Base-by-base conservation (phyloP, 148 eudicot genomes). In the Amaranthus cruentus region DNA sequence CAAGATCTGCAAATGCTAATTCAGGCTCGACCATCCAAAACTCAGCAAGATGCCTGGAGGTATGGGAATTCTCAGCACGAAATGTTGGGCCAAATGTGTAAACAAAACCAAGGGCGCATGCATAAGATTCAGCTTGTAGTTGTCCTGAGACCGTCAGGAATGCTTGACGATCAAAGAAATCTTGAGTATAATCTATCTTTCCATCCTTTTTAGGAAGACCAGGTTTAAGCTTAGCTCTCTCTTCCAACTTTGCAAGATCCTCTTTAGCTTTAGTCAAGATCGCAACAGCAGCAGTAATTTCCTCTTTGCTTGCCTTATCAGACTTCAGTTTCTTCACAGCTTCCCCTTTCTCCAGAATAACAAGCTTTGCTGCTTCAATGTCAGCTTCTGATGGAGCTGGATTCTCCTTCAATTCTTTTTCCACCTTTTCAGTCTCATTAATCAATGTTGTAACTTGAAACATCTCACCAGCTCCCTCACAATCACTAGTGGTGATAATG, bases 11-110 rank as follows among this genome's bases (percentile, higher is more conserved):
- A 84, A 91, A 94, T 43, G 98, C 97, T 18, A 94, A 83, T 86
- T 94, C 98, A 63, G 97, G 97, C 86, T 94, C 98, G 65, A 94
- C 89, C 98, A 94, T 94, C 98, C 98, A 94, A 75, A 94, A 90
- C 59, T 94, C 98, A 55, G 98, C 98, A 64, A 94, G 84, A 90
- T 94, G 98, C 76, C 98, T 88, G 18, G 98, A 82, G 46, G 98
- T 94, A 73, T 94, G 98, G 3, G 98, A 94, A 68, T 94, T 73
- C 70, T 94, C 98, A 62, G 98, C 98, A 62, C 98, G 90, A 75
- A 94, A 94, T 6, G 98, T 94, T 28, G 98, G 98, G 60, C 98
- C 98, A 77, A 94, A 94, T 9, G 98, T 94, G 65, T 94, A 94
- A 43, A 94, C 98, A 79, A 85, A 91, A 67, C 91, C 85, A 56